phyloP scores from a whole-genome alignment of 1,139 yeast genomes.

The Eremothecium sinecaudum region DNA sequence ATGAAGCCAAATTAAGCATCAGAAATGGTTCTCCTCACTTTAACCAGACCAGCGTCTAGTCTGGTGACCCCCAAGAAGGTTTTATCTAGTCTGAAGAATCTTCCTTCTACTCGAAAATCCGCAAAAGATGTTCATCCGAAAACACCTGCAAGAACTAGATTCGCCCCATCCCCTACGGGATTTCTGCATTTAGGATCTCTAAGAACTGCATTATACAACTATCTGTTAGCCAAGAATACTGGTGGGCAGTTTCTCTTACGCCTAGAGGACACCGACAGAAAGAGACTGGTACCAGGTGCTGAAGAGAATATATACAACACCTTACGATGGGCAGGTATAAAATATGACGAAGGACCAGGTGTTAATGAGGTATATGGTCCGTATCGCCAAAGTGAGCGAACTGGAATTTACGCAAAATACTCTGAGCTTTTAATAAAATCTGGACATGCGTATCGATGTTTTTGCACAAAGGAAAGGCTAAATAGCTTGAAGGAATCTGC shows the following conservation, averaged over 20 bases:
- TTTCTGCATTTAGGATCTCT: slow-evolving; percentile 83
- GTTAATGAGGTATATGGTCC: slow-evolving; percentile 46
- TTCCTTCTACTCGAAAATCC: too few species aligned
- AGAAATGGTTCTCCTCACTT: too few species aligned
- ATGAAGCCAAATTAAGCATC: too few species aligned
- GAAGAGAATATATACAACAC: slow-evolving; percentile 71
- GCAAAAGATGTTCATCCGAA: slow-evolving; percentile 36
- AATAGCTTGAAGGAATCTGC: slow-evolving; percentile 63
- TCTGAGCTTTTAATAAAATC: slow-evolving; percentile 46
- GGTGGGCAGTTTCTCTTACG: slow-evolving; percentile 75
- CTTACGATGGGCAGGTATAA: slow-evolving; percentile 65
- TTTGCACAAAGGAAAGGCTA: slow-evolving; percentile 75
- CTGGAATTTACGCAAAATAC: slow-evolving; percentile 51
- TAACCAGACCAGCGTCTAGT: too few species aligned
- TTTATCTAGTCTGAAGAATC: too few species aligned
- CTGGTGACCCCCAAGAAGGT: too few species aligned
- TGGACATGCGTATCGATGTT: slow-evolving; percentile 79
- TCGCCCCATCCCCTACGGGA: slow-evolving; percentile 99
- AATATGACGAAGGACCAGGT: slow-evolving; percentile 74
- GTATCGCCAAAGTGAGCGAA: slow-evolving; percentile 75
- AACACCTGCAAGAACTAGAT: slow-evolving; percentile 72
- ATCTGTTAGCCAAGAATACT: slow-evolving; percentile 66
- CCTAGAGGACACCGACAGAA: slow-evolving; percentile 86
- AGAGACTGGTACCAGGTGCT: slow-evolving; percentile 68
- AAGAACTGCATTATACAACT: slow-evolving; percentile 87